A percentile compares a stretch with the other conserved stretches of the same genome.
Evolutionary conservation across 345 rosid species (phyloP).

Genomic region (sweet orange (Citrus sinensis)): DVS_A1.0 CM039165.1:25521001-25521500

Average conservation of each 20-base stretch:
- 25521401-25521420: constrained; percentile 8
- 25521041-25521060: constrained; percentile 16
- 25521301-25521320: constrained; percentile 14
- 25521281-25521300: constrained; percentile 19
- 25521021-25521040: constrained; percentile 15
- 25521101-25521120: constrained; percentile 21
- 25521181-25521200: neutral
- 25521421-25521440: constrained; percentile 20
- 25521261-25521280: constrained; percentile 11
- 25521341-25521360: constrained; percentile 21
- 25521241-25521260: constrained; percentile 21
- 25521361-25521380: constrained; percentile 8
- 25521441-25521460: constrained; percentile 21
- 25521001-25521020: constrained; percentile 7
- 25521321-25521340: constrained; percentile 14
- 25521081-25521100: neutral
- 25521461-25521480: constrained; percentile 8
- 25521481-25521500: constrained; percentile 16
- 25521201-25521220: neutral
- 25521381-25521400: constrained; percentile 12
- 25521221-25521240: neutral
- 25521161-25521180: constrained; percentile 11
- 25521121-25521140: constrained; percentile 1
- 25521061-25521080: neutral
- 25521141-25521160: constrained; percentile 10